Base-by-base conservation (phyloP, 148 eudicot genomes). In the Vaccinium darrowii region DNA sequence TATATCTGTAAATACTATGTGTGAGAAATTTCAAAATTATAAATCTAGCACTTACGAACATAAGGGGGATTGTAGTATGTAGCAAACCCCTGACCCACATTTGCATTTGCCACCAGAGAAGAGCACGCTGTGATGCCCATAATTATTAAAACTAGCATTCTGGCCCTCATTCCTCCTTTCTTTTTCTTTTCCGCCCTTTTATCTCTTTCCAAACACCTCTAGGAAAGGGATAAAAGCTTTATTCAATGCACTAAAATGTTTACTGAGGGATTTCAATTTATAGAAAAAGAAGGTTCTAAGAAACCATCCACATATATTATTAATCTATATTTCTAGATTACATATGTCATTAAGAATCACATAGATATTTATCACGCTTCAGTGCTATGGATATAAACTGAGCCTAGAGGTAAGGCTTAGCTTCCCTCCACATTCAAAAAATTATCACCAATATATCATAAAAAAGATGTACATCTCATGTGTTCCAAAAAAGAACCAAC, bases 31-130 rank as follows among this genome's bases (percentile, higher is more conserved):
- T 62, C 2, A 21, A 7, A 51, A 21, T 19, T 62, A 8, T 8
- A 62, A 62, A 62, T 62, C 4, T 15, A n/a, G 57, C 9, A 78
- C 81, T 78, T 49, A 78, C 60, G 81, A 53, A 53, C 62, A 11
- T 54, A 79, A 57, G 82, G 82, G 19, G 82, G 69, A 8, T 50
- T 56, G 23, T 79, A 57, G 16, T 15, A 79, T 56, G 69, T 79
- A 8, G 67, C 82, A 33, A 39, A 8, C 23, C 81, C 82, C 50
- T 56, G 23, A 43, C 47, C 47, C 47, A 43, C 5, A 18, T 43
- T 51, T 33, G 82, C 82, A 8, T 54, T 5, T 30, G 82, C 82
- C 43, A 57, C 67, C 12, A 11, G 27, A 10, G 69, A 2, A 79
- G 57, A 9, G 19, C 49, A 53, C 2, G 7, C 3, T 16, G 36